Percentiles rank a stretch among this genome's conserved stretches.
These are phyloP conservation scores for Wallacemonas rigidus DNA, from an alignment of 208 protist genomes.

Conservation along the genomic window DNA sequence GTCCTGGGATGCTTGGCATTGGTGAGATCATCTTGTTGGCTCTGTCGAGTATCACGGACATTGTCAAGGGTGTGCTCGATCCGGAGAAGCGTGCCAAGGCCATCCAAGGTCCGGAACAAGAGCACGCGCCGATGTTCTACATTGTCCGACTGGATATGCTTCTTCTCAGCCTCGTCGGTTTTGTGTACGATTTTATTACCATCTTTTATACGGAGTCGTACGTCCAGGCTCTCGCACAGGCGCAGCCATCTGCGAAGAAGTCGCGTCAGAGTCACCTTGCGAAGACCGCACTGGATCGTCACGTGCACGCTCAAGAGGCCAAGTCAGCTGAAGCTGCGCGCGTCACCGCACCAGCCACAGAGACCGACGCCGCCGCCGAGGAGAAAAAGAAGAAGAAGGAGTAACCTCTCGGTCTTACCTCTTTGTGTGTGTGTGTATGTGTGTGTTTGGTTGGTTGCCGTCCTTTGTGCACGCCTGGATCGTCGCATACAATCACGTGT, in stretches of 20 bases:
- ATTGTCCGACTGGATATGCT: conserved; percentile 25
- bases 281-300: background rate
- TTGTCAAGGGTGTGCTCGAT: background rate
- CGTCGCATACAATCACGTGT: no score
- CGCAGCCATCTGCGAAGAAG: background rate
- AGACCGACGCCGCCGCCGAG: background rate
- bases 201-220: background rate
- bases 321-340: background rate
- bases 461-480: no score
- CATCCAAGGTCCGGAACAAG: background rate
- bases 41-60: background rate
- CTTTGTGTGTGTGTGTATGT: background rate
- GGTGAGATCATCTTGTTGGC: conserved; percentile 2
- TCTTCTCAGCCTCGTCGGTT: conserved; percentile 20
- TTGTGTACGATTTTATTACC: conserved; percentile 21
- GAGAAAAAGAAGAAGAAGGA: conserved; percentile 33
- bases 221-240: background rate
- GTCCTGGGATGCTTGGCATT: background rate
- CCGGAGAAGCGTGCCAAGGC: conserved; percentile 2
- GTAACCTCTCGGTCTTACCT: background rate
- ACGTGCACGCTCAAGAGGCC: background rate
- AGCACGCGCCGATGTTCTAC: conserved; percentile 11
- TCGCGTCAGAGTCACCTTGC: background rate
- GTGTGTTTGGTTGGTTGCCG: conserved; percentile 1
- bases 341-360: background rate